These are phyloP conservation scores for Gastroboletus turbinatus DNA, from an alignment of 1,284 basidiomycete genomes.

Conservation along the genomic window DNA sequence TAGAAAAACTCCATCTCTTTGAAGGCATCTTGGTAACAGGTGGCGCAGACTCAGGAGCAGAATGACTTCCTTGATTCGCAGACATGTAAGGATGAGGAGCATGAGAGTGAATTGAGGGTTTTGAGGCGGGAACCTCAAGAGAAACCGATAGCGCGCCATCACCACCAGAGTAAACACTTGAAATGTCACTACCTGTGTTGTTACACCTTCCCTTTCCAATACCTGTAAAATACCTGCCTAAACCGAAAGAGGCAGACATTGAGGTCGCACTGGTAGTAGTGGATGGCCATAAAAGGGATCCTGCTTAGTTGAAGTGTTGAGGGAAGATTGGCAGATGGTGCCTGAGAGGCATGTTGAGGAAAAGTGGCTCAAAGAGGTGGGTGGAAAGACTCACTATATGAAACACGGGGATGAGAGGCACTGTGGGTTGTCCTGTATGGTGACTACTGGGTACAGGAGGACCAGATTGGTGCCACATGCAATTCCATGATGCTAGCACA, in stretches of 20 bases:
- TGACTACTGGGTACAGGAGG: too few relatives aligned
- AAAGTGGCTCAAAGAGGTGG: too few relatives aligned
- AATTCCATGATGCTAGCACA: too few relatives aligned
- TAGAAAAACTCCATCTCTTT: constrained; percentile 97
- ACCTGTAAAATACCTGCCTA: constrained; percentile 60
- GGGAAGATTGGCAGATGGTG: too few relatives aligned
- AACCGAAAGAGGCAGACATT: constrained; percentile 63
- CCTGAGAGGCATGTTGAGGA: too few relatives aligned
- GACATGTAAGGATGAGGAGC: constrained; percentile 17
- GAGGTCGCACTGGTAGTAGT: constrained; percentile 76
- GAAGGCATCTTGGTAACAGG: constrained; percentile 66
- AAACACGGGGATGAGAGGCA: too few relatives aligned
- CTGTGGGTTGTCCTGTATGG: too few relatives aligned
- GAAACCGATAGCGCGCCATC: constrained; percentile 48
- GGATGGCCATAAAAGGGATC: too few relatives aligned
- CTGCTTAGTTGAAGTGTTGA: too few relatives aligned
- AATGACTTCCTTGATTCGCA: constrained; percentile 34
- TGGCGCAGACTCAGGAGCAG: constrained; percentile 42
- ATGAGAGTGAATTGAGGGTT: constrained; percentile 32
- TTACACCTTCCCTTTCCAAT: constrained; percentile 61
- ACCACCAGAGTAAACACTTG: constrained; percentile 68
- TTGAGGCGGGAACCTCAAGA: constrained; percentile 51
- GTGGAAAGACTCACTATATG: too few relatives aligned
- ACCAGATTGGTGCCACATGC: too few relatives aligned
- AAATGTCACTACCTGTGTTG: constrained; percentile 85